Evolutionary conservation across 768 basidiomycete genomes (phyloP).

Genomic region (Artomyces pyxidatus): DNA sequence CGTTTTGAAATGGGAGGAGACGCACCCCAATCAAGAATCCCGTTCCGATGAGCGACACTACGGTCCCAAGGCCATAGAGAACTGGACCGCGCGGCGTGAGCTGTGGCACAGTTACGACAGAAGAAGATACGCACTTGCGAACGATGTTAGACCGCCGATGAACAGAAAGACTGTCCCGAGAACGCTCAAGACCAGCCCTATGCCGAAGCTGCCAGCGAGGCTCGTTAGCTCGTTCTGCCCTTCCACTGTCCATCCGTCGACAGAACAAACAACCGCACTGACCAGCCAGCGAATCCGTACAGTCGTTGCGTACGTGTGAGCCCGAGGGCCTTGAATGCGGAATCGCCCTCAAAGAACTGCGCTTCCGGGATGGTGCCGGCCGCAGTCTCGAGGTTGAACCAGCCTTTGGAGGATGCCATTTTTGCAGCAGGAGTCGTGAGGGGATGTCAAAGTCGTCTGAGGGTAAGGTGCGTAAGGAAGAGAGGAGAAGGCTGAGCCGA

Average conservation of each 20-base stretch:
- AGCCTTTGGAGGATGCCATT: slow-evolving; percentile 59
- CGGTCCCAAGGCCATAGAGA: slow-evolving; percentile 73
- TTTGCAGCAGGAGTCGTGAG: background rate
- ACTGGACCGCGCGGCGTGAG: slow-evolving; percentile 33
- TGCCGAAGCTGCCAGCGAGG: slow-evolving; percentile 43
- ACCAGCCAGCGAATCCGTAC: slow-evolving; percentile 86
- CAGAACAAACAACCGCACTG: slow-evolving; percentile 21
- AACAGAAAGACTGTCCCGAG: slow-evolving; percentile 75
- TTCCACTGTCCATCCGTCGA: background rate
- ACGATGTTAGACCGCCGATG: slow-evolving; percentile 55
- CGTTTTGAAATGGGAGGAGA: slow-evolving; percentile 9
- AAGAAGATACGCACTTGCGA: slow-evolving; percentile 55
- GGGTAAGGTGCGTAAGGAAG: background rate
- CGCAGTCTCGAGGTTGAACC: slow-evolving; percentile 78
- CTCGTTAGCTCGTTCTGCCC: background rate
- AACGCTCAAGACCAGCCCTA: slow-evolving; percentile 75
- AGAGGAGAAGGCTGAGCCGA: background rate
- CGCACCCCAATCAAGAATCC: slow-evolving; percentile 87
- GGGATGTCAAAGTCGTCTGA: background rate
- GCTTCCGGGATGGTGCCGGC: slow-evolving; percentile 59
- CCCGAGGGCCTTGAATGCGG: slow-evolving; percentile 75
- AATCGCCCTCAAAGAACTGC: slow-evolving; percentile 83
- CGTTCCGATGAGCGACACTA: slow-evolving; percentile 78
- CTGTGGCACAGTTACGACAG: slow-evolving; percentile 5
- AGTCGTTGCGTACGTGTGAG: slow-evolving; percentile 74